Conservation (phyloP, 129 eudicot genomes). For the Daucus carota region DH1_v3.0 NC_030384.2:34355501-34356000, state of each 20-base stretch:
- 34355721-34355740: conserved; percentile 51
- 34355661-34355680: conserved; percentile 66
- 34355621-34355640: conserved; percentile 82
- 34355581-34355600: conserved; percentile 68
- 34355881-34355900: conserved; percentile 35
- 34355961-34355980: conserved; percentile 80
- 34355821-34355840: conserved; percentile 41
- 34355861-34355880: conserved; percentile 23
- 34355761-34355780: conserved; percentile 75
- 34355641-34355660: conserved; percentile 82
- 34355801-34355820: conserved; percentile 60
- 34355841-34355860: conserved; percentile 54
- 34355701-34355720: conserved; percentile 29
- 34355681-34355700: conserved; percentile 49
- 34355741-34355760: conserved; percentile 75
- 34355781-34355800: conserved; percentile 73
- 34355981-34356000: conserved; percentile 66
- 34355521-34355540: conserved; percentile 52
- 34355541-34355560: conserved; percentile 81
- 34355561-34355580: conserved; percentile 48
- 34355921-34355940: conserved; percentile 69
- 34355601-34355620: conserved; percentile 96
- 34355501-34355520: conserved; percentile 41
- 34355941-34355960: conserved; percentile 81
- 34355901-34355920: conserved; percentile 62